Evolutionary conservation across 164 flowering plant genomes (phyloP).

Genomic region (Amborella trichopoda): DNA sequence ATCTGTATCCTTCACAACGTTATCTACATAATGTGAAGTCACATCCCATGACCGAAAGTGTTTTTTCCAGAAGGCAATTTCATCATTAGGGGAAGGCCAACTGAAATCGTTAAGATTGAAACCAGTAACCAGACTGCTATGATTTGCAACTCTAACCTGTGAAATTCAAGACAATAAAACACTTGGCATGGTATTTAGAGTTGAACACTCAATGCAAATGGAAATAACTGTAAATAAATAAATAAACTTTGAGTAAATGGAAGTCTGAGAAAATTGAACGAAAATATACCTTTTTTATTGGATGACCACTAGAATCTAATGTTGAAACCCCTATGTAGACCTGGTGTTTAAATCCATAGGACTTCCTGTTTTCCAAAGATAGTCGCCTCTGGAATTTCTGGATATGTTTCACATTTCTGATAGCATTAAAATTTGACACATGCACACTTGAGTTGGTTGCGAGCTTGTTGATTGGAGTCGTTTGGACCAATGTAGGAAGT

Average conservation of each 20-base stretch:
- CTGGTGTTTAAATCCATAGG: background rate
- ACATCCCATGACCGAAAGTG: slow-evolving; percentile 23
- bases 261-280: background rate
- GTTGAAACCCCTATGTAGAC: slow-evolving; percentile 1
- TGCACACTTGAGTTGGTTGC: background rate
- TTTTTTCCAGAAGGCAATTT: slow-evolving; percentile 47
- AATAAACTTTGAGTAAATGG: background rate
- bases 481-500: slow-evolving; percentile 2
- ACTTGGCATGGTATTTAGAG: background rate
- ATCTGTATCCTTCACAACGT: slow-evolving; percentile 30
- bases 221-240: background rate
- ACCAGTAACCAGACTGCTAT: slow-evolving; percentile 4
- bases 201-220: background rate
- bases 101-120: slow-evolving; percentile 7
- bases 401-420: background rate
- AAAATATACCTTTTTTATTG: slow-evolving; percentile 1
- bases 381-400: background rate
- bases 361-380: background rate
- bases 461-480: slow-evolving; percentile 2
- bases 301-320: background rate
- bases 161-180: background rate
- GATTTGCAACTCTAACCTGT: slow-evolving; percentile 16
- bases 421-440: background rate
- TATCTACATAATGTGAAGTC: slow-evolving; percentile 10
- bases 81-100: slow-evolving; percentile 66